Evolutionary conservation across 495 filamentous ascomycete species (phyloP), one percentile per base, ranked within the genome.

Genomic region (Wilcoxina mikolae): DNA sequence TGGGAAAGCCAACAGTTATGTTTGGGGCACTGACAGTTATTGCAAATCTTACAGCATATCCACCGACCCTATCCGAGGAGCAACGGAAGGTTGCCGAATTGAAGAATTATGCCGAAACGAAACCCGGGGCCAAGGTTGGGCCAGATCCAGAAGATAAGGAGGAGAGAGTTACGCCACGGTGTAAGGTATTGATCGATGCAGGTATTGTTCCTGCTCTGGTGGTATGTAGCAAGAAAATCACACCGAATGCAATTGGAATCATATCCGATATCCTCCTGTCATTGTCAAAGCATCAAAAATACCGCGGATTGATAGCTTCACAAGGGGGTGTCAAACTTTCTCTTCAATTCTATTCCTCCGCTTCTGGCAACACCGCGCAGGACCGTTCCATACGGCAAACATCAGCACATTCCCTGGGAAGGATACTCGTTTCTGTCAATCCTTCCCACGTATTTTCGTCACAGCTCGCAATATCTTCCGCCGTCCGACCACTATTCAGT

Each of bases 281-380:
- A 2, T 72, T 98, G 23, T 81, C 87, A 17, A 76, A 81, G 58
- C 78, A 77, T 1, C 70, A 75, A n/a, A 77, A 78, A 54, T 72
- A 85, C 56, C 78, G 93, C 25, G 85, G 84, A 9, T 74, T 74
- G 25, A 76, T 96, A 25, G 84, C 88, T 17, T 91, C 96, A 59
- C 88, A 95, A 71, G 91, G 93, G 17, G 87, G 83, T 11, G 76
- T 94, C 18, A 93, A 87, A 59, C 75, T 95, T 2, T 74, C 95
- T 23, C 75, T 95, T 47, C 76, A 76, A 17, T 73, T 82, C 12
- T 79, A 78, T 56, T 71, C 76, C 3, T 70, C 78, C 12, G 74
- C 77, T 10, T 70, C 73, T 24, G 65, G 60, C 45, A 11, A 57
- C 72, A 43, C 56, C 58, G 10, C 51, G 10, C 22, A 28, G 38